These are phyloP conservation scores for Botryotinia narcissicola DNA, from an alignment of 2,329 filamentous ascomycete species.

Conservation along the genomic window DNA sequence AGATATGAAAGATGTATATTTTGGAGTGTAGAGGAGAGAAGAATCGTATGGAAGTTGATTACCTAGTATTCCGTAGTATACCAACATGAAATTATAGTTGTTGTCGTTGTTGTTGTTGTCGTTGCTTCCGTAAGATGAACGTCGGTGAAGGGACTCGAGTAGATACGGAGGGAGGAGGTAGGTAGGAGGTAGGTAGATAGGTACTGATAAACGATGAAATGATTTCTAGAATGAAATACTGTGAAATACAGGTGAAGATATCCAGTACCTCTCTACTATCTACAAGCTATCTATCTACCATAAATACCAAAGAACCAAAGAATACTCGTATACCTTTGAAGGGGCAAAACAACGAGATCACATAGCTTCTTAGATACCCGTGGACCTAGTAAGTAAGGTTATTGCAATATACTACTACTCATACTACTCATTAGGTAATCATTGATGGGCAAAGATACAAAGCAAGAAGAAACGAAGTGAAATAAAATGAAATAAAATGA, in stretches of 20 bases:
- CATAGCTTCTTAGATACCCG: too few relatives aligned
- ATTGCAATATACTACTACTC: too few relatives aligned
- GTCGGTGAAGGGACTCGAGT: background rate
- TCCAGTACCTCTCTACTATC: background rate
- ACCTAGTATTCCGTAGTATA: background rate
- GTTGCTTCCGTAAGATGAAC: background rate
- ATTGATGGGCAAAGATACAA: background rate
- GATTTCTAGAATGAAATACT: background rate
- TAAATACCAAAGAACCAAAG: too few relatives aligned
- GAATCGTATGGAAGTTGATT: background rate
- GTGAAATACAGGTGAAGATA: background rate
- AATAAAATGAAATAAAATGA: too few relatives aligned
- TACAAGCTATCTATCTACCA: too few relatives aligned
- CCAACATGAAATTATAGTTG: background rate
- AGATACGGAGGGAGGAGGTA: too few relatives aligned
- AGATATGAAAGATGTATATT: background rate
- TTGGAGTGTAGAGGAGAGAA: background rate
- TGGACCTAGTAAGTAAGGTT: too few relatives aligned
- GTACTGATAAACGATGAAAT: background rate
- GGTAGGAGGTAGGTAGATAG: too few relatives aligned
- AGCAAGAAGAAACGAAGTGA: background rate
- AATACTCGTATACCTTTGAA: background rate
- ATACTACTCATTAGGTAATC: background rate
- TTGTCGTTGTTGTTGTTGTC: background rate
- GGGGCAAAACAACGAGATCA: too few relatives aligned